Conservation (phyloP, 768 basidiomycete species). For the Boletellus sp. region DNA sequence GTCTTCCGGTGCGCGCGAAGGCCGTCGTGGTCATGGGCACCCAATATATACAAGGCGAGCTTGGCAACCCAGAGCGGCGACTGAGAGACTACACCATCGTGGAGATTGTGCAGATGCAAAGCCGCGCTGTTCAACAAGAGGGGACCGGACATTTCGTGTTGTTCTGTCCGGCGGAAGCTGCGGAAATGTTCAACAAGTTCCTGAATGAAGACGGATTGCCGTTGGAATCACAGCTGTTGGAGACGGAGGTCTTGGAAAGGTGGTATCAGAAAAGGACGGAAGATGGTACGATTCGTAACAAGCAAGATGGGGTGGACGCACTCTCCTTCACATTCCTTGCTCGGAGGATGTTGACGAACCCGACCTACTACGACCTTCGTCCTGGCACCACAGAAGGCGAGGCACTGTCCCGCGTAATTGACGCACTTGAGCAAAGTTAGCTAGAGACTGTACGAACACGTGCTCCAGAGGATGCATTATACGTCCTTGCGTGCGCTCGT, state of each 20-base stretch:
- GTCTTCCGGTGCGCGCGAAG: constrained; percentile 76
- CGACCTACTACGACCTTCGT: constrained; percentile 73
- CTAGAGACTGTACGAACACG: neutral
- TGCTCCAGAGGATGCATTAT: neutral
- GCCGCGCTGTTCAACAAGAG: constrained; percentile 67
- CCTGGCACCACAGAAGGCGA: constrained; percentile 42
- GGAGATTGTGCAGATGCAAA: constrained; percentile 91
- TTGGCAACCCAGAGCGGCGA: constrained; percentile 54
- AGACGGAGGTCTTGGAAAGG: constrained; percentile 41
- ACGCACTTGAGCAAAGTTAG: constrained; percentile 36
- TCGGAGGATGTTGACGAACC: constrained; percentile 69
- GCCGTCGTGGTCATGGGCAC: constrained; percentile 90
- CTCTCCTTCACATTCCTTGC: constrained; percentile 82
- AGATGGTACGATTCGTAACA: constrained; percentile 40
- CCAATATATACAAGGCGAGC: constrained; percentile 64
- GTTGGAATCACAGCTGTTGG: constrained; percentile 75
- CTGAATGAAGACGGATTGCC: constrained; percentile 80
- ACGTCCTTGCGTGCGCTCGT: no score
- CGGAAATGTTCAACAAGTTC: constrained; percentile 78
- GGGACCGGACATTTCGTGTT: constrained; percentile 69
- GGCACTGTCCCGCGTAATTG: constrained; percentile 67
- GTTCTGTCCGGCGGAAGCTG: constrained; percentile 86
- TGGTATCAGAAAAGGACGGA: constrained; percentile 46
- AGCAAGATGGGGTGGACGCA: constrained; percentile 70
- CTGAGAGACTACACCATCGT: constrained; percentile 75